Evolutionary conservation across 176 grass and related monocot species (phyloP).

Genomic region (Avena eriantha): DNA sequence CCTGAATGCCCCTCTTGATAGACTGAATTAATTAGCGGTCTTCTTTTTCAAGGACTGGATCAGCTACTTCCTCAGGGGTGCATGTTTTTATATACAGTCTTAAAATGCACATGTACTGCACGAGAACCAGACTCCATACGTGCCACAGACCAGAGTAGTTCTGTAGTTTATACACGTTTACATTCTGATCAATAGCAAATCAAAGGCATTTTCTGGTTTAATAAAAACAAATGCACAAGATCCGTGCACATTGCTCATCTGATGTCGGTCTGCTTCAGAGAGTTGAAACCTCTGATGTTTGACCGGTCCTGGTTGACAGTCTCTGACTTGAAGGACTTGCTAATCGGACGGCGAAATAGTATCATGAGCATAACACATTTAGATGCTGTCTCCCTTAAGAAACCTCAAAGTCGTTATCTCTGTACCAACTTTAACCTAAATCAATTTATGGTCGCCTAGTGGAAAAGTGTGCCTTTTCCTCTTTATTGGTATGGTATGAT

Average conservation of each 20-base stretch:
- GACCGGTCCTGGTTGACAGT: too few relatives aligned
- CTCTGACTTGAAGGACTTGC: not conserved
- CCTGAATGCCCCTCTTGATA: too few relatives aligned
- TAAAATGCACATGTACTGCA: not conserved
- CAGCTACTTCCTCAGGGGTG: not conserved
- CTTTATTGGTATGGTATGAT: too few relatives aligned
- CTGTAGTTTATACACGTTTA: slow-evolving; percentile 7
- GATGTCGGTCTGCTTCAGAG: not conserved
- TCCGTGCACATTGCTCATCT: not conserved
- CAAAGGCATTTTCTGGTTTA: not conserved
- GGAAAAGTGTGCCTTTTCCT: not conserved
- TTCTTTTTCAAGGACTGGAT: not conserved
- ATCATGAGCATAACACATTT: not conserved
- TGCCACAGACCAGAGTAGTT: not conserved
- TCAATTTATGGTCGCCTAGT: not conserved
- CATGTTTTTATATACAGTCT: not conserved
- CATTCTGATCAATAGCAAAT: not conserved
- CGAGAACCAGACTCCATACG: not conserved
- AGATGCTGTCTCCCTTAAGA: not conserved
- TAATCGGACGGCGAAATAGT: not conserved
- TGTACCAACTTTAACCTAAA: not conserved
- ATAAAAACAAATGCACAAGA: not conserved
- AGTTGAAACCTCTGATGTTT: too few relatives aligned
- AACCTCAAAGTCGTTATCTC: not conserved
- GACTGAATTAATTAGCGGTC: not conserved